Conservation (phyloP, 768 basidiomycete species). For the Auricularia sp. region DNA sequence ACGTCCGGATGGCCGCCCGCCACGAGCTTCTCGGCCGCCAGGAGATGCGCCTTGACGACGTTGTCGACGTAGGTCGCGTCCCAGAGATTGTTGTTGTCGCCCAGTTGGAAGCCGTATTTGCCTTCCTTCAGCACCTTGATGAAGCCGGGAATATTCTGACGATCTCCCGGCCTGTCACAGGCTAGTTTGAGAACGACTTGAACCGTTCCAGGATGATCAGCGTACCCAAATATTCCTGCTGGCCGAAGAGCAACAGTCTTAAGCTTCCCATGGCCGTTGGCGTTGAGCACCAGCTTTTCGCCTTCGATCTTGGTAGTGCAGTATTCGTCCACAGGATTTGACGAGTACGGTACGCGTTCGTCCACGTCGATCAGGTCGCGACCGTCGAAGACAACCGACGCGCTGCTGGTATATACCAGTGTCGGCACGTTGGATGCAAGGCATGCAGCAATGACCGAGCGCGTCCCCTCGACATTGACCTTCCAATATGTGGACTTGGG, state of each 20-base stretch:
- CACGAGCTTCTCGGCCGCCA: conserved; percentile 80
- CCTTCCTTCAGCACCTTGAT: conserved; percentile 67
- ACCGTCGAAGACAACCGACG: conserved; percentile 84
- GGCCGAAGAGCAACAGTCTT: conserved; percentile 86
- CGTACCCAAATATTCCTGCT: conserved; percentile 91
- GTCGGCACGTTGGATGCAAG: conserved; percentile 63
- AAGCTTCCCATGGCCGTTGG: conserved; percentile 78
- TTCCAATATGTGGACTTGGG: conserved; percentile 65
- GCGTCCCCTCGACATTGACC: conserved; percentile 91
- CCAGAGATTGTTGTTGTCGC: conserved; percentile 85
- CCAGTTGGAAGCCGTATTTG: conserved; percentile 89
- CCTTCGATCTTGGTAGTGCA: conserved; percentile 90
- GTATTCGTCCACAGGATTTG: conserved; percentile 76
- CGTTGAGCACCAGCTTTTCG: conserved; percentile 70
- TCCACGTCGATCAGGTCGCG: conserved; percentile 74
- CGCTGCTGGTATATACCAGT: conserved; percentile 90
- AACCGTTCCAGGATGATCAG: conserved; percentile 2
- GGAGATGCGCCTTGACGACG: conserved; percentile 85
- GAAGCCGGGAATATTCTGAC: conserved; percentile 74
- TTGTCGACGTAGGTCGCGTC: conserved; percentile 98
- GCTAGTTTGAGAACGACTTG: background rate
- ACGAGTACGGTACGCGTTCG: conserved; percentile 71
- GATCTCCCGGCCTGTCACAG: conserved; percentile 72
- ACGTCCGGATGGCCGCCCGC: conserved; percentile 36
- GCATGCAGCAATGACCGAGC: conserved; percentile 75